Evolutionary conservation across 805 yeast species (phyloP).

Genomic region (Candida manassasensis): DNA sequence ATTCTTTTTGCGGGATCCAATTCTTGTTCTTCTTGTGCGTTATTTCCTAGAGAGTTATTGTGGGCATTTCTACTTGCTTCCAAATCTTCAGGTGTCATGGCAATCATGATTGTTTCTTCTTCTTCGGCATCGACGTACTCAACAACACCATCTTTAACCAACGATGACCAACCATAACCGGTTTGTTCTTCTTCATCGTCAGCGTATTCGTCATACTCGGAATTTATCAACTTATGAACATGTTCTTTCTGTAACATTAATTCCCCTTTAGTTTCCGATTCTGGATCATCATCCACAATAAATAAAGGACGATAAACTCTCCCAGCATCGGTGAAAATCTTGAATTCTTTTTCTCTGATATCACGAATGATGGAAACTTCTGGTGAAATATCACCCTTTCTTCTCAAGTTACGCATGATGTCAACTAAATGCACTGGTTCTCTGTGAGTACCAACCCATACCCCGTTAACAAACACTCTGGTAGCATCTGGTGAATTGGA

Average conservation of each 20-base stretch:
- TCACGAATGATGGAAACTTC: constrained; percentile 97
- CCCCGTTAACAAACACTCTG: constrained; percentile 95
- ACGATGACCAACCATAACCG: constrained; percentile 75
- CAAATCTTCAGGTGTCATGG: constrained; percentile 97
- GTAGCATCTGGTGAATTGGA: constrained; percentile 88
- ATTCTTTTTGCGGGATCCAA: constrained; percentile 82
- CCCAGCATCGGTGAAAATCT: constrained; percentile 97
- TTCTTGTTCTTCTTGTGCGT: constrained; percentile 41
- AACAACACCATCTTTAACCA: constrained; percentile 80
- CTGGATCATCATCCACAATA: constrained; percentile 81
- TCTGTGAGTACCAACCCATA: constrained; percentile 98
- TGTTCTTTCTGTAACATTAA: constrained; percentile 83
- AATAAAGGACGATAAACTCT: constrained; percentile 96
- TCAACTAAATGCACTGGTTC: constrained; percentile 91
- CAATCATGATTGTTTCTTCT: constrained; percentile 97
- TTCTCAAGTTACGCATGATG: constrained; percentile 84
- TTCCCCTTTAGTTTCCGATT: constrained; percentile 66
- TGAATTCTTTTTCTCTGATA: constrained; percentile 93
- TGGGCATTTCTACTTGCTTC: constrained; percentile 53
- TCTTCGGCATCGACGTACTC: constrained; percentile 99
- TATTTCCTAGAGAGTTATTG: constrained; percentile 39
- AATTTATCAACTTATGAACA: constrained; percentile 59
- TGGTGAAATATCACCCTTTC: constrained; percentile 92
- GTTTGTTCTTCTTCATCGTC: constrained; percentile 46
- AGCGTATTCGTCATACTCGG: constrained; percentile 60